Base-by-base conservation (phyloP, 345 rosid genomes). In the Salix caprea region DNA sequence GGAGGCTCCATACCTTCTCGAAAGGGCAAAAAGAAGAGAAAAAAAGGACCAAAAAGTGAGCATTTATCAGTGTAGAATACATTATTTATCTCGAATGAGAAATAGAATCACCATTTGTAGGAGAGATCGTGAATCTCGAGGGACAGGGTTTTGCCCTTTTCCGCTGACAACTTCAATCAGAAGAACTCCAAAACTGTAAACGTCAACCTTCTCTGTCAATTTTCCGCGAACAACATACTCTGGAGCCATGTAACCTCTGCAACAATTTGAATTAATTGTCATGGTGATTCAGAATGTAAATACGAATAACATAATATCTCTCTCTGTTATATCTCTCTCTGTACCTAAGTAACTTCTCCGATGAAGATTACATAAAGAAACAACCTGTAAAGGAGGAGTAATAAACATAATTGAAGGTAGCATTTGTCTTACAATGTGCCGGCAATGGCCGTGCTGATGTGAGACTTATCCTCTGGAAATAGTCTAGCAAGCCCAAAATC, bases 191-290 rank as follows among this genome's bases (percentile, higher is more conserved):
- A 86, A 95, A 82, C 97, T 90, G 79, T 91, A 95, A 44, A 95
- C 90, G 42, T 95, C 97, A 0, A 89, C 97, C 86, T 93, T 95
- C 87, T 90, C 96, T 0, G 93, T 91, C 54, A 95, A 75, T 72
- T 87, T 86, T 42, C 99, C 99, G 1, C 88, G 82, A 73, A 89
- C 90, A 6, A 91, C 81, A 56, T 93, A 95, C 67, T 94, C 97
- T 0, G 98, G 98, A 37, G 97, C 97, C 98, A 91, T 91, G 80
- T 92, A 94, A 62, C 99, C 99, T 78, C 97, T 95, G 75, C 48
- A 73, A 19, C 32, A 70, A 44, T 34, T 44, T 4, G 18, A 46
- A 40, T 7, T 1, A 48, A 70, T 16, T 16, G 16, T 10, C 48
- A 30, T 28, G 8, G 40, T 21, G 36, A 16, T 32, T 64, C 26